Percentiles rank a stretch among this genome's conserved stretches.
These are phyloP conservation scores for Fusarium sp. DNA, from an alignment of 2,329 filamentous ascomycete species.

Conservation along the genomic window DNA sequence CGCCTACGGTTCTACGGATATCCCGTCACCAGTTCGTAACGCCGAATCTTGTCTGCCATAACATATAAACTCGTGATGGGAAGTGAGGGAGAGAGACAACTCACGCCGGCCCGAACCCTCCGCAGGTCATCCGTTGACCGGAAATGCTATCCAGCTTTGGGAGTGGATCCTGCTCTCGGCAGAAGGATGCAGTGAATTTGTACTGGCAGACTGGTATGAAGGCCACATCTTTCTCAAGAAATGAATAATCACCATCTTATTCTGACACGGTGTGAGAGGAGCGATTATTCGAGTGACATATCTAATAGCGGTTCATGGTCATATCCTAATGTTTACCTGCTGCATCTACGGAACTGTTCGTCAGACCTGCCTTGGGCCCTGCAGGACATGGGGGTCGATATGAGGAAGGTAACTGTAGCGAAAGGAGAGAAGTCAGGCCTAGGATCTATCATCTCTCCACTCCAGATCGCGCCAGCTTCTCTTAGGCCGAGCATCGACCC, in stretches of 20 bases:
- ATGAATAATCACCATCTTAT: background rate
- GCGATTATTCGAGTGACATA: background rate
- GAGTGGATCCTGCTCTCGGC: slow-evolving; percentile 6
- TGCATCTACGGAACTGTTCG: slow-evolving; percentile 15
- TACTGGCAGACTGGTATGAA: background rate
- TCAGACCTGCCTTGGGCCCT: slow-evolving; percentile 28
- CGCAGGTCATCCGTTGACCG: slow-evolving; percentile 8
- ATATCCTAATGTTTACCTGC: slow-evolving; percentile 18
- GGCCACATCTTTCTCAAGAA: too few species aligned
- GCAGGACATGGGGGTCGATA: slow-evolving; percentile 31
- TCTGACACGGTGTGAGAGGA: background rate
- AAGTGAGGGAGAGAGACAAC: background rate
- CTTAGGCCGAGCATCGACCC: slow-evolving; percentile 23
- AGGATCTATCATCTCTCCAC: slow-evolving; percentile 44
- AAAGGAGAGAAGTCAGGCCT: slow-evolving; percentile 10
- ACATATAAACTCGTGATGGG: background rate
- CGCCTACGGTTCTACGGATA: background rate
- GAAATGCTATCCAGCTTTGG: slow-evolving; percentile 11
- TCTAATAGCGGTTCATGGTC: slow-evolving; percentile 10
- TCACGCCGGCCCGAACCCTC: slow-evolving; percentile 28
- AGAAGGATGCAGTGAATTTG: background rate
- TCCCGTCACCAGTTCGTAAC: slow-evolving; percentile 15
- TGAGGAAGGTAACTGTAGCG: background rate
- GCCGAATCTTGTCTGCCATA: background rate
- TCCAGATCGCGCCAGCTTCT: slow-evolving; percentile 44